Base-by-base conservation (phyloP, 768 basidiomycete genomes). In the Russula sp. region DNA sequence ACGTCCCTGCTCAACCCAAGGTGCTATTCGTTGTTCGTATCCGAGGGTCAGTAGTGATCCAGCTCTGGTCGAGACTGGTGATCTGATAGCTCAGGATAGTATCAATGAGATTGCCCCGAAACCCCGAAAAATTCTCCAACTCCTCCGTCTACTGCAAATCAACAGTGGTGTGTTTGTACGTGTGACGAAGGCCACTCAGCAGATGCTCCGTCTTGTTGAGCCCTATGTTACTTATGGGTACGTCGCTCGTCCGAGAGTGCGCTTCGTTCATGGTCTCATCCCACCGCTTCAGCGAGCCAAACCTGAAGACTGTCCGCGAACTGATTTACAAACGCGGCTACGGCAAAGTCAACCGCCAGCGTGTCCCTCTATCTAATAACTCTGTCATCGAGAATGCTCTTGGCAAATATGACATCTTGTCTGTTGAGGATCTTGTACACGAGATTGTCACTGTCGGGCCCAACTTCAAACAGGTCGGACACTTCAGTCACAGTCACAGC, bases 81-180 rank as follows among this genome's bases (percentile, higher is more conserved):
- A 43, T 18, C 53, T 61, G 49, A 65, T 50, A 35, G 34, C 38
- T n/a, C 32, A 14, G 6, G 57, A 10, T 67, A 94, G 97, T 96
- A 94, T 99, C 82, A 98, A 98, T 76, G 93, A 98, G 75, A 97
- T 99, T 73, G 93, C 97, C 59, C 97, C 97, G 63, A 99, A 99
- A 79, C 97, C 97, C 71, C 89, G 94, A 74, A 99, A 99, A 83
- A 98, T 99, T 73, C 78, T 99, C 70, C 97, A 99, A 74, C 87
- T 99, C 66, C 90, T 99, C 73, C 94, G 97, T 70, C 86, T 99
- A 65, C 88, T 97, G 70, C 97, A 98, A 75, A 99, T 99, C 82
- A 98, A 99, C 86, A 98, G 94, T 73, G 97, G 96, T 75, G 87
- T 99, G 50, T 99, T 99, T 73, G 84, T 99, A 74, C 95, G 96